Evolutionary conservation across 1,284 basidiomycete species (phyloP), one percentile per base, ranked within the genome.

Genomic region (Heterobasidion parviporum): DNA sequence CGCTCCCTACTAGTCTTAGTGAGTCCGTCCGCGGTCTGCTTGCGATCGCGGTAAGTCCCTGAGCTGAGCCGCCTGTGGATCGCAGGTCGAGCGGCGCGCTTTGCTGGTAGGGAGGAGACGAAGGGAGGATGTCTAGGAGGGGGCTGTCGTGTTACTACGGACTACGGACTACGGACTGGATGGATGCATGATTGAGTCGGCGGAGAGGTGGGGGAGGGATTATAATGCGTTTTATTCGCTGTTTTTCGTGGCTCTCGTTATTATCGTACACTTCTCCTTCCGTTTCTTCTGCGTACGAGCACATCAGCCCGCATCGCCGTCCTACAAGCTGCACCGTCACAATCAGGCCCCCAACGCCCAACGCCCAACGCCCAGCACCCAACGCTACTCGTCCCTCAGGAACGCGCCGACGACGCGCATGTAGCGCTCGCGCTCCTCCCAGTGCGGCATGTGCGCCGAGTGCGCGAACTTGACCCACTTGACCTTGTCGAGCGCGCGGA

Each of bases 391-490:
- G 15, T 41, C 38, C 38, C 38, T 41, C 3, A 63, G 54, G 32
- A 70, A 70, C 16, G 61, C 60, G 8, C 56, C 56, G 8, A 70
- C 59, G 41, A 68, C 47, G 43, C 63, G 49, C 54, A 66, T 57
- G 55, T 62, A 68, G 41, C 59, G 54, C 53, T 64, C 65, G 15
- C 62, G 57, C 58, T 70, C 68, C 62, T 71, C 70, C 50, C 59
- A 62, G 52, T 64, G 62, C 20, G 68, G 62, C 55, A 61, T 64
- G 53, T 70, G 70, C 49, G 63, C 67, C 14, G 65, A 65, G 15
- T 64, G 50, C 41, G 61, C 61, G 35, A 71, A 64, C n/a, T 61
- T 64, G 51, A 63, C 54, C 69, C 66, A 70, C 46, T 62, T 64
- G n/a, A 64, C 63, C 35, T 63, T 62, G 49, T 57, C 53, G 53